These are phyloP conservation scores for Fusarium mangiferae DNA, from an alignment of 2,329 filamentous ascomycete genomes.

Conservation along the genomic window DNA sequence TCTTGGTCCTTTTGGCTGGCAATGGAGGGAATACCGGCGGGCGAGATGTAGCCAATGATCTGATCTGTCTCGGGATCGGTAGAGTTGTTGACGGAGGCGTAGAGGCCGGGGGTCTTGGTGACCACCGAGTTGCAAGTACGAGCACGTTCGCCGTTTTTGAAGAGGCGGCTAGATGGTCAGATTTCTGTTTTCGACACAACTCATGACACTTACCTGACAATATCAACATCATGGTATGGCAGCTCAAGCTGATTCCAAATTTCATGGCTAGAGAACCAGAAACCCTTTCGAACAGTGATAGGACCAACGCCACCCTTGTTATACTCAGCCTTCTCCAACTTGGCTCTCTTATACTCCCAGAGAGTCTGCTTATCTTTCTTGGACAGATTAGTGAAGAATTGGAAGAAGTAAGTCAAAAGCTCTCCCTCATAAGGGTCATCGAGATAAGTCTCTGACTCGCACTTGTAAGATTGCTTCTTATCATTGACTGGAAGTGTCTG, in stretches of 20 bases:
- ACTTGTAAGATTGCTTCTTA: slow-evolving; percentile 48
- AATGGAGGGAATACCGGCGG: slow-evolving; percentile 54
- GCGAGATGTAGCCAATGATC: slow-evolving; percentile 54
- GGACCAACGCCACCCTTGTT: slow-evolving; percentile 50
- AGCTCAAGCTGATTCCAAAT: slow-evolving; percentile 56
- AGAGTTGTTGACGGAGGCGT: slow-evolving; percentile 56
- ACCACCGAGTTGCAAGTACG: slow-evolving; percentile 55
- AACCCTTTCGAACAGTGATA: slow-evolving; percentile 55
- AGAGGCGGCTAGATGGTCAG: slow-evolving; percentile 45
- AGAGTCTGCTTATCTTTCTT: slow-evolving; percentile 48
- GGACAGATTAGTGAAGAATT: slow-evolving; percentile 51
- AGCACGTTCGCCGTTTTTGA: slow-evolving; percentile 53
- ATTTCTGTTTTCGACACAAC: fast-evolving
- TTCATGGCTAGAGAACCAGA: slow-evolving; percentile 55
- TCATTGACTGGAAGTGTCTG: slow-evolving; percentile 47
- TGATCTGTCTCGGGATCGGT: slow-evolving; percentile 50
- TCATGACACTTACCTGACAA: slow-evolving; percentile 45
- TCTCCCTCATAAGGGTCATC: slow-evolving; percentile 58
- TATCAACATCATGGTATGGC: slow-evolving; percentile 55
- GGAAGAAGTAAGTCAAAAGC: slow-evolving; percentile 53
- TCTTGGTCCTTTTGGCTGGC: slow-evolving; percentile 53
- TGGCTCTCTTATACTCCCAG: slow-evolving; percentile 52
- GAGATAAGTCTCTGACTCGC: slow-evolving; percentile 48
- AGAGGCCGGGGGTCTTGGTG: slow-evolving; percentile 52
- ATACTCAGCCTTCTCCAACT: slow-evolving; percentile 52